A percentile compares a stretch with the other conserved stretches of the same genome.
These are phyloP conservation scores for Evernia prunastri DNA, from an alignment of 495 filamentous ascomycete genomes.

Conservation along the genomic window DNA sequence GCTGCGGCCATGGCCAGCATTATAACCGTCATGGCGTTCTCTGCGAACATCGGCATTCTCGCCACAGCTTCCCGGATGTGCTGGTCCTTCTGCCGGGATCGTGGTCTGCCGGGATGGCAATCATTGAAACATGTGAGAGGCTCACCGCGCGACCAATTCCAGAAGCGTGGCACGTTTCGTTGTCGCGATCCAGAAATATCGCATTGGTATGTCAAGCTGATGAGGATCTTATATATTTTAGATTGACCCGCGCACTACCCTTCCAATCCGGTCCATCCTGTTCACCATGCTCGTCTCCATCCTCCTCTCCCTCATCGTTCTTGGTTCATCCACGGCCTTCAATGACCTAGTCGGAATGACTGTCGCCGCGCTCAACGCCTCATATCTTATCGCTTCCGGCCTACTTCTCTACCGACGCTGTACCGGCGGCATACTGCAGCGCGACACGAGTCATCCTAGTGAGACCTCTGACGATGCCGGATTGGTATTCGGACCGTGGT, in stretches of 20 bases:
- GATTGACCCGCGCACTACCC: conserved; percentile 35
- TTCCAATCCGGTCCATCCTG: conserved; percentile 46
- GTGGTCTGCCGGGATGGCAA: conserved; percentile 43
- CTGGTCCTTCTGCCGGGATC: conserved; percentile 51
- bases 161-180: background rate
- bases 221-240: background rate
- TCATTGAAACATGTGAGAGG: conserved; percentile 33
- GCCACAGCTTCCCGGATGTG: conserved; percentile 49
- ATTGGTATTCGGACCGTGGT: conserved; percentile 13
- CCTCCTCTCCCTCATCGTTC: conserved; percentile 38
- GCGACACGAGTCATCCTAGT: background rate
- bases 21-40: conserved; percentile 37
- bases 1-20: conserved; percentile 30
- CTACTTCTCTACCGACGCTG: conserved; percentile 10
- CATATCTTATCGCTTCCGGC: conserved; percentile 31
- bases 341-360: conserved; percentile 32
- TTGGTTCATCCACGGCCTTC: conserved; percentile 44
- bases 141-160: background rate
- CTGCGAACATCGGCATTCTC: conserved; percentile 39
- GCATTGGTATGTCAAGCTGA: background rate
- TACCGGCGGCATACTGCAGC: background rate
- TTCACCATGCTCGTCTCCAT: conserved; percentile 39
- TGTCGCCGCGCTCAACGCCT: conserved; percentile 30
- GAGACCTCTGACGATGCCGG: background rate
- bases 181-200: background rate